Percentiles rank a stretch among this genome's conserved stretches.
Evolutionary conservation across 768 basidiomycete genomes (phyloP).

Genomic region (Kwoniella sp.): DNA sequence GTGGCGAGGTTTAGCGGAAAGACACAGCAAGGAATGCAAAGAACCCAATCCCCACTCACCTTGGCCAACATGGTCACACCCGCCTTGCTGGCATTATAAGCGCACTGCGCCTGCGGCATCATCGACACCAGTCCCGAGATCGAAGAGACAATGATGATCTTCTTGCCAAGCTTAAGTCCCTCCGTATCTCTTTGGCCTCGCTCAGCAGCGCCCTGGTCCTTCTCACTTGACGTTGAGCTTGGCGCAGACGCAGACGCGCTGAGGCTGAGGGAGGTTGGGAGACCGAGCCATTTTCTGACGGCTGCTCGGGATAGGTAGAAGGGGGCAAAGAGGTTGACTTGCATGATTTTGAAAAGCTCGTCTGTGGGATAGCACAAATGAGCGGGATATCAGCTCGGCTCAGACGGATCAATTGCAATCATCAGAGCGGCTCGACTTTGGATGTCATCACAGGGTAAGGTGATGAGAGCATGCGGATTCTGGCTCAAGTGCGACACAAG

Average conservation of each 20-base stretch:
- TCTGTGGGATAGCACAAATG: background rate
- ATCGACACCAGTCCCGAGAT: constrained; percentile 54
- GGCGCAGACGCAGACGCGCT: background rate
- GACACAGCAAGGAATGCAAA: too few species aligned
- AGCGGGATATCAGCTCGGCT: background rate
- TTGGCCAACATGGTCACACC: constrained; percentile 10
- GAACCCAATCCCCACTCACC: too few species aligned
- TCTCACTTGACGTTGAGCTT: background rate
- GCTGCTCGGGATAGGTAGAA: constrained; percentile 51
- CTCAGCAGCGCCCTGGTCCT: background rate
- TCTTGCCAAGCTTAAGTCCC: constrained; percentile 41
- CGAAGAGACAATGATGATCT: constrained; percentile 51
- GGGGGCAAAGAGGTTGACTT: constrained; percentile 51
- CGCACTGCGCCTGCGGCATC: constrained; percentile 52
- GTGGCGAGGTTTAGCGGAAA: too few species aligned
- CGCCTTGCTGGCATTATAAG: constrained; percentile 35
- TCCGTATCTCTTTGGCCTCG: constrained; percentile 16
- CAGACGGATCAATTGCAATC: too few species aligned
- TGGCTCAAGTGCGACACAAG: too few species aligned
- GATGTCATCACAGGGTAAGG: too few species aligned
- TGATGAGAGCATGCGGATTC: too few species aligned
- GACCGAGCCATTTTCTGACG: constrained; percentile 48
- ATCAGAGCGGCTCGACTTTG: too few species aligned
- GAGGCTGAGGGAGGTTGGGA: constrained; percentile 23
- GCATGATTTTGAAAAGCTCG: constrained; percentile 31